Evolutionary conservation across 2,329 filamentous ascomycete species (phyloP).

Genomic region (Fusarium redolens): DNA sequence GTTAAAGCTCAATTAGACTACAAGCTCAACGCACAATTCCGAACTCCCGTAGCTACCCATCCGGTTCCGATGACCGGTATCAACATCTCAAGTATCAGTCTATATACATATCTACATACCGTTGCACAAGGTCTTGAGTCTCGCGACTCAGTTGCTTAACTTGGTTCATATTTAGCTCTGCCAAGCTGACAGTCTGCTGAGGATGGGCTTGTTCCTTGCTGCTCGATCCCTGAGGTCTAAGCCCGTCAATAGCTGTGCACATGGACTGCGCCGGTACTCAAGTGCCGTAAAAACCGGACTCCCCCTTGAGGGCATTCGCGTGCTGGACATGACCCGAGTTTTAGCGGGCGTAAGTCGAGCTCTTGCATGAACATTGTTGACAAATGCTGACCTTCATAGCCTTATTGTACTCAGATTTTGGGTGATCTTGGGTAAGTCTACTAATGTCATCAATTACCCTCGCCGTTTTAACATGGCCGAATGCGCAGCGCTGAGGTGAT

Average conservation of each 20-base stretch:
- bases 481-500: constrained; percentile 85
- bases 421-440: constrained; percentile 87
- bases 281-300: constrained; percentile 50
- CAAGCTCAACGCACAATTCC: constrained; percentile 7
- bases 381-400: constrained; percentile 63
- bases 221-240: constrained; percentile 32
- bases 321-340: constrained; percentile 97
- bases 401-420: constrained; percentile 96
- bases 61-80: constrained; percentile 33
- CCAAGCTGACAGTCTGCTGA: neutral
- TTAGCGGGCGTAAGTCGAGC: constrained; percentile 81
- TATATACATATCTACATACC: neutral
- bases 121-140: neutral
- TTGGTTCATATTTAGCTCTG: neutral
- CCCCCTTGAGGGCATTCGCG: constrained; percentile 86
- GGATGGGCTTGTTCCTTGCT: constrained; percentile 35
- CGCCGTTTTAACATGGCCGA: constrained; percentile 22
- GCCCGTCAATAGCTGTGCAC: constrained; percentile 34
- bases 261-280: constrained; percentile 46
- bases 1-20: constrained; percentile 5
- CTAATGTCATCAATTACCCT: constrained; percentile 2
- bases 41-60: constrained; percentile 6
- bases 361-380: neutral
- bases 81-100: neutral
- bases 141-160: neutral